These are phyloP conservation scores for Penicillium silybi DNA, from an alignment of 495 filamentous ascomycete species.

Conservation along the genomic window DNA sequence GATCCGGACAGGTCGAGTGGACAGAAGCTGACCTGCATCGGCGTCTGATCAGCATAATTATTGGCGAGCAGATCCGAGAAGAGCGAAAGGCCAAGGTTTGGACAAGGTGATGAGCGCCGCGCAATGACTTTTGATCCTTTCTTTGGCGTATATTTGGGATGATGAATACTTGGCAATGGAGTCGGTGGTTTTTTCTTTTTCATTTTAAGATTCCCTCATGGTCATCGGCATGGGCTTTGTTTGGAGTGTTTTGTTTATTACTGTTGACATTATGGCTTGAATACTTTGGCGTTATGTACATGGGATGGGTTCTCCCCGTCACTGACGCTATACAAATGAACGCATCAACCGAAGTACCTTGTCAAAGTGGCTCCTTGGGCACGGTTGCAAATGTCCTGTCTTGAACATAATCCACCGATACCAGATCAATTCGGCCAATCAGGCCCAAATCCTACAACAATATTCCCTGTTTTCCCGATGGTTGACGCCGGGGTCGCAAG, in stretches of 20 bases:
- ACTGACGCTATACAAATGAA: conserved; percentile 3
- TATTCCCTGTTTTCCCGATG: conserved; percentile 20
- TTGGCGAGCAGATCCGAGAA: conserved; percentile 44
- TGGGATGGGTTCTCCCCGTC: not conserved
- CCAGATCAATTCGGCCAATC: conserved; percentile 9
- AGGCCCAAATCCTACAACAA: conserved; percentile 6
- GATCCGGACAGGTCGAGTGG: conserved; percentile 42
- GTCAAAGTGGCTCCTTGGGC: conserved; percentile 12
- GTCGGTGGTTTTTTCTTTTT: conserved; percentile 13
- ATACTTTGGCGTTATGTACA: conserved; percentile 4
- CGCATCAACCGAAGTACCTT: not conserved
- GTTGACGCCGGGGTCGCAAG: not conserved
- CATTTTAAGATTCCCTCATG: conserved; percentile 24
- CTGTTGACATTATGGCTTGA: conserved; percentile 5
- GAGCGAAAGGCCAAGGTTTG: conserved; percentile 30
- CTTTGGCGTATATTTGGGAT: conserved; percentile 9
- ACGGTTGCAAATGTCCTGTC: conserved; percentile 9
- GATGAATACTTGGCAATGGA: conserved; percentile 5
- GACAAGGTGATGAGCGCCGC: conserved; percentile 27
- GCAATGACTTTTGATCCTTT: conserved; percentile 4
- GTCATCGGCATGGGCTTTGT: conserved; percentile 10
- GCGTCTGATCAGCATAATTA: conserved; percentile 45
- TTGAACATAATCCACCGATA: conserved; percentile 10
- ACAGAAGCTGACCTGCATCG: conserved; percentile 44
- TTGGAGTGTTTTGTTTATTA: conserved; percentile 5